Evolutionary conservation across 2,329 filamentous ascomycete species (phyloP), one percentile per base, ranked within the genome.

Genomic region (Colletotrichum karsti): DNA sequence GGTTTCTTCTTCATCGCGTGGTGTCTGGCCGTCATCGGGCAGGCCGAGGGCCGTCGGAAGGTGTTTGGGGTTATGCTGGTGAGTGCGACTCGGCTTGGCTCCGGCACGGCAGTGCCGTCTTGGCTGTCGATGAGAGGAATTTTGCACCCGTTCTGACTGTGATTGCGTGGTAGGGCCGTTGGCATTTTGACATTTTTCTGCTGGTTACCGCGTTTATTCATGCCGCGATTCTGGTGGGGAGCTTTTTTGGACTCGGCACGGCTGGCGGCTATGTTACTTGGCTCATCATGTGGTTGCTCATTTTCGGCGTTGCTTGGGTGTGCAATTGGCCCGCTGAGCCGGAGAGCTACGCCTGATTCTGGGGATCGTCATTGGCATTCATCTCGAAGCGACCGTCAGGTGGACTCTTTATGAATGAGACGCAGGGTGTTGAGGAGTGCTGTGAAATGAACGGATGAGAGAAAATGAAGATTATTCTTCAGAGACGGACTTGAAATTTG

Each of bases 211-310:
- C 65, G 9, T 54, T 68, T 30, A 37, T 68, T 7, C 61, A 68
- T 18, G 54, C 41, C 13, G 53, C 24, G 12, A 41, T 68, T 7
- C 61, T 68, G 4, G 13, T 66, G 5, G 46, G 53, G 18, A 48
- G 37, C 44, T 60, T 68, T 18, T 41, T 66, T 30, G 65, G 65
- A 12, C 48, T 65, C 12, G 48, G 53, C 5, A 41, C 8, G 18
- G 48, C 39, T 4, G 62, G 53, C 9, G 24, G 46, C 9, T 35
- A 64, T 18, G 60, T 37, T 6, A 50, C 61, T 20, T 68, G 65
- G 65, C 39, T 59, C 9, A 50, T 68, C 13, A 66, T 68, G 65
- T 66, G 65, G 61, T 28, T 68, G 9, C 55, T 66, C 30, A 66
- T 68, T 30, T 68, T 68, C 24, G 44, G 39, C 30, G 65, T 65